Conservation (phyloP, 1,139 yeast species). For the Hanseniaspora uvarum region DNA sequence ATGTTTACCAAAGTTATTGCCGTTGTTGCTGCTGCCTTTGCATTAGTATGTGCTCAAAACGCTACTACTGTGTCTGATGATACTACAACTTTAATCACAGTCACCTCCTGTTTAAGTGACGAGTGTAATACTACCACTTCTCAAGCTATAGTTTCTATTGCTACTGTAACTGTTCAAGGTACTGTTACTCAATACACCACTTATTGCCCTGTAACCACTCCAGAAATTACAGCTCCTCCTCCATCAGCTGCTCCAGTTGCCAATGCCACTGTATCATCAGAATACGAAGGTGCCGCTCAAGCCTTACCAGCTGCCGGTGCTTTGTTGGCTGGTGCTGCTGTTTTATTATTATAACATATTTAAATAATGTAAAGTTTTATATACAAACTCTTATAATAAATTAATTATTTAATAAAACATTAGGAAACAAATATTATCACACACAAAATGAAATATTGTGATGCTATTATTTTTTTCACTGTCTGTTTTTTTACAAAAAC, state of each 20-base stretch:
- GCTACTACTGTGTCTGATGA: slow-evolving; percentile 31
- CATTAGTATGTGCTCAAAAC: slow-evolving; percentile 31
- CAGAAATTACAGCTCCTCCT: slow-evolving; percentile 17
- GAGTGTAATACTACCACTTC: slow-evolving; percentile 30
- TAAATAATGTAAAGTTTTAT: neutral
- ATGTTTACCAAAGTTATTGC: slow-evolving; percentile 28
- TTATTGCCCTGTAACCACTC: slow-evolving; percentile 30
- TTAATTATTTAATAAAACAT: neutral
- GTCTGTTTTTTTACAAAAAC: too few relatives aligned
- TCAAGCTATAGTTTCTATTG: slow-evolving; percentile 32
- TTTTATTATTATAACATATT: slow-evolving; percentile 32
- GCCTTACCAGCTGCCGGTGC: slow-evolving; percentile 34
- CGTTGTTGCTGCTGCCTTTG: slow-evolving; percentile 30
- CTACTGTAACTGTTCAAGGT: slow-evolving; percentile 31
- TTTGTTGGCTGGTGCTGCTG: slow-evolving; percentile 34
- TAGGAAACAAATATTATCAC: neutral
- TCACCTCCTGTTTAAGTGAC: slow-evolving; percentile 39
- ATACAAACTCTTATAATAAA: too few relatives aligned
- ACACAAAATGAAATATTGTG: too few relatives aligned
- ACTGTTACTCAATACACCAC: slow-evolving; percentile 31
- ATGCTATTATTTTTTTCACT: too few relatives aligned
- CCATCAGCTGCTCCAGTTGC: slow-evolving; percentile 20
- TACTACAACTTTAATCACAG: slow-evolving; percentile 38
- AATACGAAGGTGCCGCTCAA: slow-evolving; percentile 32
- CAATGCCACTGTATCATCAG: slow-evolving; percentile 22